Conservation (phyloP, 305 asterid genomes). For the Solanum chacoense region DNA sequence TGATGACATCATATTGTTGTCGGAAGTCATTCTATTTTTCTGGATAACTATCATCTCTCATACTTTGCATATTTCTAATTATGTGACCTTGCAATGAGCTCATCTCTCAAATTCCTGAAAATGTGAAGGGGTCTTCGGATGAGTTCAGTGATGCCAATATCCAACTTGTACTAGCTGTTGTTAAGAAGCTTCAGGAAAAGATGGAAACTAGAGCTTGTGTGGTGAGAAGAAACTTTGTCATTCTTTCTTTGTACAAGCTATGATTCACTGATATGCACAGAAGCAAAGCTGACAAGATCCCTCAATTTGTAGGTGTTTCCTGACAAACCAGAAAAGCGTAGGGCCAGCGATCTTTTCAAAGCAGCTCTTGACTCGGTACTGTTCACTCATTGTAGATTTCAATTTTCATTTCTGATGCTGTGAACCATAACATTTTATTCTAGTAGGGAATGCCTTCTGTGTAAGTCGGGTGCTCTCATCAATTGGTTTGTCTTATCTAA, state of each 20-base stretch:
- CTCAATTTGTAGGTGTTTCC: constrained; percentile 65
- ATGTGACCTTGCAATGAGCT: background rate
- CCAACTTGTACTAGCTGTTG: constrained; percentile 80
- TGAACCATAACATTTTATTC: background rate
- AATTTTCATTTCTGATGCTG: background rate
- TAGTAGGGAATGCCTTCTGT: background rate
- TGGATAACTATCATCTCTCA: background rate
- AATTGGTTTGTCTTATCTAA: background rate
- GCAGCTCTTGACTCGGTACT: constrained; percentile 83
- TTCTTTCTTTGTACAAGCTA: background rate
- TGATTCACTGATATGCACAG: background rate
- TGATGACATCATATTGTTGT: background rate
- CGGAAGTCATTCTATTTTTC: background rate
- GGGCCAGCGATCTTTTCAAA: constrained; percentile 78
- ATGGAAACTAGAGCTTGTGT: constrained; percentile 86
- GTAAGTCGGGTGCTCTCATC: background rate
- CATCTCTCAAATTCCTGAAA: constrained; percentile 10
- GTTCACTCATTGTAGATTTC: background rate
- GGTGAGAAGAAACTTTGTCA: constrained; percentile 31
- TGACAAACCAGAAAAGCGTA: constrained; percentile 89
- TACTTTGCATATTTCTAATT: background rate
- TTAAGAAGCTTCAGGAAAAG: constrained; percentile 67
- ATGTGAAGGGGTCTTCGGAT: constrained; percentile 89
- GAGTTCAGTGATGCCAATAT: constrained; percentile 94
- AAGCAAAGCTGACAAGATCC: background rate